These are phyloP conservation scores for Calonectria leucothoes DNA, from an alignment of 2,329 filamentous ascomycete species.

Conservation along the genomic window DNA sequence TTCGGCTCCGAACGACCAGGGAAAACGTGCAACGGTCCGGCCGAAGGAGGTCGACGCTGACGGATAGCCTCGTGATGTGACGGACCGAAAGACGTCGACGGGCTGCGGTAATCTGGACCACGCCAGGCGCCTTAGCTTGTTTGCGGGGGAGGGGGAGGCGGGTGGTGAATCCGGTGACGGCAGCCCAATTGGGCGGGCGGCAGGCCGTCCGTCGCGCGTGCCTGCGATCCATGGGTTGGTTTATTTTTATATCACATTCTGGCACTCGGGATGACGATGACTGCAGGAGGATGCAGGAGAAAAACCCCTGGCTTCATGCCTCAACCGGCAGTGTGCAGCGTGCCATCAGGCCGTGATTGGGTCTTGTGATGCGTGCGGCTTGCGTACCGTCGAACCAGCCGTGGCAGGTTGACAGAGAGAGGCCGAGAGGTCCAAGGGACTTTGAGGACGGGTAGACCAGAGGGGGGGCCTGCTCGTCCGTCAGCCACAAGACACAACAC, in stretches of 20 bases:
- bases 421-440: not conserved
- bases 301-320: conserved; percentile 2
- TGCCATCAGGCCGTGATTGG: not conserved
- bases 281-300: conserved; percentile 1
- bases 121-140: not conserved
- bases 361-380: not conserved
- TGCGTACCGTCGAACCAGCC: not conserved
- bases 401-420: not conserved
- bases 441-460: not conserved
- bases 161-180: conserved; percentile 4
- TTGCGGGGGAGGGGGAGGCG: not conserved
- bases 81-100: not conserved
- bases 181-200: conserved; percentile 1
- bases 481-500: not conserved
- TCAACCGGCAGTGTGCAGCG: conserved; percentile 2
- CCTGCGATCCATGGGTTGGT: not conserved
- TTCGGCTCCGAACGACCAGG: conserved; percentile 12
- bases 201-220: not conserved
- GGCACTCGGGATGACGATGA: conserved; percentile 1
- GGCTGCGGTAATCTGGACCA: not conserved
- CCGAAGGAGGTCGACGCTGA: not conserved
- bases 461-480: not conserved
- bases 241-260: conserved; percentile 2
- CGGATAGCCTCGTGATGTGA: not conserved
- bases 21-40: conserved; percentile 10